Evolutionary conservation across 192 early-diverging fungal species (phyloP).

Genomic region (Linderina pennispora): DNA sequence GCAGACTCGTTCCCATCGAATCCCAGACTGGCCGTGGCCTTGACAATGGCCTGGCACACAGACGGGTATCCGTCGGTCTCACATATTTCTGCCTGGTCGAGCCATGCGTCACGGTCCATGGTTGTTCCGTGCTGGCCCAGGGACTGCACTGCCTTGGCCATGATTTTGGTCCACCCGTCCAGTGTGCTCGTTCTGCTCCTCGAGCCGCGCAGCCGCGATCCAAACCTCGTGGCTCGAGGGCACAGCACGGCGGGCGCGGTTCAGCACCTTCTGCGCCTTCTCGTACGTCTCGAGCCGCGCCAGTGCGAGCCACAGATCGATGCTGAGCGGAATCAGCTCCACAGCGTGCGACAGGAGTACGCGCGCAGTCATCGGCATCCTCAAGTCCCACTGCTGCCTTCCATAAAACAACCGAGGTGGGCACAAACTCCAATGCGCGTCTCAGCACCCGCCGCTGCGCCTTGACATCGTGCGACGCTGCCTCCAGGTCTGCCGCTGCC

Average conservation of each 20-base stretch:
- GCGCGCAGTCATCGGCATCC: conserved; percentile 85
- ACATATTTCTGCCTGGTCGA: conserved; percentile 76
- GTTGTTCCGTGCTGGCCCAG: conserved; percentile 60
- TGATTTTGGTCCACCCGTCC: conserved; percentile 62
- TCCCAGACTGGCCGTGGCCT: conserved; percentile 63
- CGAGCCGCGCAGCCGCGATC: conserved; percentile 88
- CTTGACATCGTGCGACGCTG: conserved; percentile 47
- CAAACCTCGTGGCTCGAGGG: conserved; percentile 93
- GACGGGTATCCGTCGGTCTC: conserved; percentile 71
- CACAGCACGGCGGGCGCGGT: conserved; percentile 75
- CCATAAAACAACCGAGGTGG: conserved; percentile 89
- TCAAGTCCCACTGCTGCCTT: conserved; percentile 87
- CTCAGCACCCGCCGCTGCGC: conserved; percentile 78
- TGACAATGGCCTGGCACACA: conserved; percentile 81
- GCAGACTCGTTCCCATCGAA: conserved; percentile 59
- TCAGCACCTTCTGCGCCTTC: conserved; percentile 85
- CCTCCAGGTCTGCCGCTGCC: conserved; percentile 79
- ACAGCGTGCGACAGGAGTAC: conserved; percentile 90
- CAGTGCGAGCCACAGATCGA: conserved; percentile 94
- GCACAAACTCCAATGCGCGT: conserved; percentile 88
- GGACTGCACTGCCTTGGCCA: conserved; percentile 62
- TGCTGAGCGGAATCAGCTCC: conserved; percentile 82
- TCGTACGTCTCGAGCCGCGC: conserved; percentile 86
- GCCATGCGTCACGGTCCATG: conserved; percentile 82
- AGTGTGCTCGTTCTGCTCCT: conserved; percentile 72